Base-by-base conservation (phyloP, 164 flowering plant genomes). In the Taxillus chinensis region DNA sequence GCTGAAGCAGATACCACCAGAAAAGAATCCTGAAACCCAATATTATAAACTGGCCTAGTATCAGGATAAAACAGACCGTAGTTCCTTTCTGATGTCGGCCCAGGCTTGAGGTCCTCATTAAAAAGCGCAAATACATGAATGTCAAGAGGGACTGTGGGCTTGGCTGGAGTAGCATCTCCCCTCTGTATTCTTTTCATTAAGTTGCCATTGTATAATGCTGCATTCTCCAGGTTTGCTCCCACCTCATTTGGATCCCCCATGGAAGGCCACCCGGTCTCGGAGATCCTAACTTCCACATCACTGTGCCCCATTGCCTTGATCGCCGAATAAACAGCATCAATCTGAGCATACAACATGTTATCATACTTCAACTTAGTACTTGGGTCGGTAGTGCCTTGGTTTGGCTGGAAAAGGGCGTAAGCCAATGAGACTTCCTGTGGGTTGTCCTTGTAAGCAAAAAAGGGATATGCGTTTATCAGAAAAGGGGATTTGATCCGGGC, bases 261-360 rank as follows among this genome's bases (percentile, higher is more conserved):
- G 0, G 99, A 93, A 2, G 97, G 99, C 97, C 97, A 93, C 41
- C 99, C 99, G 4, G 99, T 93, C 71, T 93, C 99, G 1, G 99
- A 93, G 41, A 93, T 72, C 72, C 75, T 70, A 13, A 93, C 84
- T 17, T 71, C 86, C 13, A 93, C 64, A 74, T 86, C 93, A 0
- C 82, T 74, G 64, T 87, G 90, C 50, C 97, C 99, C 83, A 87
- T 62, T 7, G 78, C 81, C 62, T 75, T 78, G 5, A 93, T 89
- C 0, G 97, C 99, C 0, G 83, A 61, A 73, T 90, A 90, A 53
- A 87, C 95, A 9, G 99, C 89, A 72, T 93, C 99, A 27, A 90
- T 70, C 65, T 93, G 99, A 55, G 99, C 97, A 69, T 83, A 89
- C 69, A 93, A 70, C 97, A 93, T 89, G 65, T 93, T 93, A 56